Evolutionary conservation across 441 rosid genomes (phyloP).

Genomic region (Jatropha multifida): DNA sequence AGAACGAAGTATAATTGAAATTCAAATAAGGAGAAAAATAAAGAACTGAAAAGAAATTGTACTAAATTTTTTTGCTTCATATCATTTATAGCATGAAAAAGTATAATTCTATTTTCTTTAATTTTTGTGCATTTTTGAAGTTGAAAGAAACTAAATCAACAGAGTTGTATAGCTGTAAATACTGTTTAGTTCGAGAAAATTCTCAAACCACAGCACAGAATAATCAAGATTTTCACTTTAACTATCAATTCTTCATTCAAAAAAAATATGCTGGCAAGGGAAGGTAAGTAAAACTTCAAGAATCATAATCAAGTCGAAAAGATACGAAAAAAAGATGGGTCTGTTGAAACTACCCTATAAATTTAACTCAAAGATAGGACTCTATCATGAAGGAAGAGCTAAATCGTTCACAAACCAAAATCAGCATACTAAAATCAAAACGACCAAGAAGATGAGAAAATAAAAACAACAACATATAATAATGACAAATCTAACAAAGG

Average conservation of each 20-base stretch:
- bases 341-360: neutral
- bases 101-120: neutral
- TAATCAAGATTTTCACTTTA: neutral
- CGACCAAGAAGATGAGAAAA: neutral
- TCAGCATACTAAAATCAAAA: neutral
- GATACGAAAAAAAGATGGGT: neutral
- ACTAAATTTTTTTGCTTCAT: neutral
- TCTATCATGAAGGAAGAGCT: neutral
- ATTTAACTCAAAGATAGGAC: neutral
- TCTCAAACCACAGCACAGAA: neutral
- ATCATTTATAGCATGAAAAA: neutral
- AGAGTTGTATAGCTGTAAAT: neutral
- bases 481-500: neutral
- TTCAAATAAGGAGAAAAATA: neutral
- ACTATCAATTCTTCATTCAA: neutral
- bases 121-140: neutral
- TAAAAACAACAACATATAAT: no score
- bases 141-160: neutral
- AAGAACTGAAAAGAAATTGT: neutral
- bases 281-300: neutral
- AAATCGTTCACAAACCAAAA: neutral
- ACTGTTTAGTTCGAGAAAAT: neutral
- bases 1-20: neutral
- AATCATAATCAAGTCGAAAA: neutral
- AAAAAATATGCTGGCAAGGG: neutral